Base-by-base conservation (phyloP, 1,284 basidiomycete species). In the Austroboletus niveus region DNA sequence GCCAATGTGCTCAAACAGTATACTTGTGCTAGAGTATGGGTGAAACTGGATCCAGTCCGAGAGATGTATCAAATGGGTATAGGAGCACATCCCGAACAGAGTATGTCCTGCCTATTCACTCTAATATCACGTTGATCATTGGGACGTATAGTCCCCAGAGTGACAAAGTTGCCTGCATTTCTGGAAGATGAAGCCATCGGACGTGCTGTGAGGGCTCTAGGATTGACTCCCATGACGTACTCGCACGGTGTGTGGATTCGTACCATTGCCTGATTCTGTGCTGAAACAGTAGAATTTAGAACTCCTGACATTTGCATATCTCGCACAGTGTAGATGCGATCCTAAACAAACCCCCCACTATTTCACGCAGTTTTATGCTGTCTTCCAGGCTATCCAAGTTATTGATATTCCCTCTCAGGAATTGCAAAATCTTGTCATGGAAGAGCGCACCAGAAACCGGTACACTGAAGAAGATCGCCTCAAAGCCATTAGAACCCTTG, bases 251-350 rank as follows among this genome's bases (percentile, higher is more conserved):
- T 52, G 73, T 48, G 12, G 52, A 31, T 48, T 34, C 45, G 12
- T 5, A 8, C 8, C 15, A 34, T 12, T 38, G 14, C 10, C 42
- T 3, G 17, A 51, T 32, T 42, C 38, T 41, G 11, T 31, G 38
- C 45, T 52, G 48, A 53, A 32, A 55, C 24, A 29, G 51, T 40
- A 39, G 1, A 27, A 35, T 48, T 31, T 54, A 90, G 89, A 86
- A 27, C 71, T 88, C 8, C 75, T 92, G 45, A 72, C 72, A n/a
- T 90, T 87, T 63, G 87, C 82, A 0, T 92, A 91, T 61, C 70
- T 84, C 48, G 83, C 86, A 0, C 87, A 91, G 66, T 86, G 82
- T 61, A 85, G 88, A 52, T 92, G 89, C 65, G 82, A 89, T 60
- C 87, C 88, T 27, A 69, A 63, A 4, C 66, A 75, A 39, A 91